Conservation (phyloP, 345 rosid genomes). For the Eucalyptus polybractea region DNA sequence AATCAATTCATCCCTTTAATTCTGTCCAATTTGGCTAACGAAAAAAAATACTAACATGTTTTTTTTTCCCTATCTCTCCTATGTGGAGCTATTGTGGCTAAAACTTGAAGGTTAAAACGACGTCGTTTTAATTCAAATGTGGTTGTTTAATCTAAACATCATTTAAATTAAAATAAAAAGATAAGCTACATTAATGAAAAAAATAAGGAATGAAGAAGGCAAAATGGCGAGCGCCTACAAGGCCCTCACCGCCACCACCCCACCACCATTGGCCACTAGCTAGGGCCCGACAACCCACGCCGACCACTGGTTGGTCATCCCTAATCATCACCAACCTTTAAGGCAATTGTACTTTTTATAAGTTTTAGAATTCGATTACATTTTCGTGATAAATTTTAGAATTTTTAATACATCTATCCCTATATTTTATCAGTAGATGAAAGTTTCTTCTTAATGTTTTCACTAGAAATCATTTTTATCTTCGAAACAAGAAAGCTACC, state of each 20-base stretch:
- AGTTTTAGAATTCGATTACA: no score
- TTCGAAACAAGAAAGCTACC: background rate
- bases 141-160: background rate
- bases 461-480: background rate
- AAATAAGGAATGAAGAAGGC: background rate
- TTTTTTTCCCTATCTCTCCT: background rate
- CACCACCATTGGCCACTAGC: background rate
- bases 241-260: background rate
- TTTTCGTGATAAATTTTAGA: no score
- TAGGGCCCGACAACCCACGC: background rate
- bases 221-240: accelerated
- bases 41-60: background rate
- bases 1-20: no score
- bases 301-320: background rate
- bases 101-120: no score
- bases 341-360: accelerated
- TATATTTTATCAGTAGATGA: background rate
- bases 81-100: background rate
- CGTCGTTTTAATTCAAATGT: accelerated
- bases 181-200: no score
- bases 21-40: no score
- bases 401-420: no score
- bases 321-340: accelerated
- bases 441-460: background rate
- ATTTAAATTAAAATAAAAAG: no score